Evolutionary conservation across 2,329 filamentous ascomycete species (phyloP).

Genomic region (Pestalotiopsis fici): DNA sequence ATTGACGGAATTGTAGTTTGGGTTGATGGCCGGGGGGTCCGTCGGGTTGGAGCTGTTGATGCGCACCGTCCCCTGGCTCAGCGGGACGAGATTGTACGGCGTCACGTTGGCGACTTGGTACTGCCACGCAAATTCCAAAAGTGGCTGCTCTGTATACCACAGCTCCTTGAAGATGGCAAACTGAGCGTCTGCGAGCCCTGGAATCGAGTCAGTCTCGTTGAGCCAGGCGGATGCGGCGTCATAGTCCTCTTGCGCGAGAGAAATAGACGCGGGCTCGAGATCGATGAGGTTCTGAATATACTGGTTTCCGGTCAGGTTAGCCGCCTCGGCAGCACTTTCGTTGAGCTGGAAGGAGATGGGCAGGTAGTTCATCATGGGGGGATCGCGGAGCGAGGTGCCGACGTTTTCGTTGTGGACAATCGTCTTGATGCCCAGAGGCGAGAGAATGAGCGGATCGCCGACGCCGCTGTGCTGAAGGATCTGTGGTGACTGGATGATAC

Average conservation of each 20-base stretch:
- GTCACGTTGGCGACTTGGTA: slow-evolving; percentile 11
- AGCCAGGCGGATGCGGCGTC: slow-evolving; percentile 10
- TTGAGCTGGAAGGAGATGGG: slow-evolving; percentile 10
- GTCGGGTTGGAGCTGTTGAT: slow-evolving; percentile 13
- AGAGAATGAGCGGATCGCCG: slow-evolving; percentile 7
- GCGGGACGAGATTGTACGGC: slow-evolving; percentile 11
- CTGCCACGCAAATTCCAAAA: slow-evolving; percentile 11
- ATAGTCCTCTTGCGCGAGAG: slow-evolving; percentile 1
- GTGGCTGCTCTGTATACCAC: slow-evolving; percentile 11
- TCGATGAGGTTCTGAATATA: slow-evolving; percentile 2
- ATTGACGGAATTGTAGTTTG: slow-evolving; percentile 11
- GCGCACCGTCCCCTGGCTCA: slow-evolving; percentile 11
- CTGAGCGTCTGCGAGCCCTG: slow-evolving; percentile 1
- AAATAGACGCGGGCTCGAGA: not conserved
- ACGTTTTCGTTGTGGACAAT: slow-evolving; percentile 9
- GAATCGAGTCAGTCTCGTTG: slow-evolving; percentile 6
- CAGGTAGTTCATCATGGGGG: slow-evolving; percentile 14
- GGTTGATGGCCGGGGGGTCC: slow-evolving; percentile 9
- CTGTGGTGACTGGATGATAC: slow-evolving; percentile 5
- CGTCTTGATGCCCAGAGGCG: slow-evolving; percentile 4
- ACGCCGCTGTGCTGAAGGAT: slow-evolving; percentile 11
- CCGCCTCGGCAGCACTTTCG: not conserved
- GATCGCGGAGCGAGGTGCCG: slow-evolving; percentile 8
- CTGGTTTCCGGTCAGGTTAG: slow-evolving; percentile 4
- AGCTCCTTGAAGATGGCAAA: slow-evolving; percentile 8